A percentile compares a stretch with the other conserved stretches of the same genome.
Evolutionary conservation across 2,329 filamentous ascomycete species (phyloP).

Genomic region (Fusarium setosum): DNA sequence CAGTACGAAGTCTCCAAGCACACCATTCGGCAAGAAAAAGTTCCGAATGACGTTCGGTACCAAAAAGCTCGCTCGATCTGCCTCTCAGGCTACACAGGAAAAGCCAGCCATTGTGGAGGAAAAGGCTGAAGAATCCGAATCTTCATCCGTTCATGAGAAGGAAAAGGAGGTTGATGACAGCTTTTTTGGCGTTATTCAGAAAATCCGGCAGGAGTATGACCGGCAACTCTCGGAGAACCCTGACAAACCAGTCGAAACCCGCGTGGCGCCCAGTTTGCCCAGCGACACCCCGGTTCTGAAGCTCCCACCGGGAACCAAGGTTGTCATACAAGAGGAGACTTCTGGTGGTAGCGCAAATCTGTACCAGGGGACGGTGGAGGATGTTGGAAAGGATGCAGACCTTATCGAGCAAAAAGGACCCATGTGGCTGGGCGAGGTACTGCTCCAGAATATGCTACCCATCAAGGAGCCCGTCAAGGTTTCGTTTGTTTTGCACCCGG

Average conservation of each 20-base stretch:
- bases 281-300: constrained; percentile 83
- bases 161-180: constrained; percentile 81
- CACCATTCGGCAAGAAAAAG: constrained; percentile 87
- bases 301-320: constrained; percentile 73
- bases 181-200: constrained; percentile 78
- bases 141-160: constrained; percentile 74
- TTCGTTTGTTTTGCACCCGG: constrained; percentile 89
- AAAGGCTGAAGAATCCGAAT: constrained; percentile 76
- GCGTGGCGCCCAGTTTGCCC: constrained; percentile 75
- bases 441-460: constrained; percentile 85
- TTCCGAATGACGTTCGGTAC: constrained; percentile 86
- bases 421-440: constrained; percentile 90
- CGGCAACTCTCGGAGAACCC: constrained; percentile 69
- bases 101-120: constrained; percentile 82
- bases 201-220: constrained; percentile 79
- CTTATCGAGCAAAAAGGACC: constrained; percentile 87
- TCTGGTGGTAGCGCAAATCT: constrained; percentile 80
- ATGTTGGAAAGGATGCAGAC: constrained; percentile 81
- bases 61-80: constrained; percentile 83
- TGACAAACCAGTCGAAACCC: constrained; percentile 66
- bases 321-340: constrained; percentile 77
- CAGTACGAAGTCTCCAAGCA: constrained; percentile 68
- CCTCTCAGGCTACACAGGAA: constrained; percentile 68
- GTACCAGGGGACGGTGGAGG: constrained; percentile 88
- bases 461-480: constrained; percentile 95